These are phyloP conservation scores for Amphicarpaea edgeworthii DNA, from an alignment of 306 rosid genomes.

Conservation along the genomic window DNA sequence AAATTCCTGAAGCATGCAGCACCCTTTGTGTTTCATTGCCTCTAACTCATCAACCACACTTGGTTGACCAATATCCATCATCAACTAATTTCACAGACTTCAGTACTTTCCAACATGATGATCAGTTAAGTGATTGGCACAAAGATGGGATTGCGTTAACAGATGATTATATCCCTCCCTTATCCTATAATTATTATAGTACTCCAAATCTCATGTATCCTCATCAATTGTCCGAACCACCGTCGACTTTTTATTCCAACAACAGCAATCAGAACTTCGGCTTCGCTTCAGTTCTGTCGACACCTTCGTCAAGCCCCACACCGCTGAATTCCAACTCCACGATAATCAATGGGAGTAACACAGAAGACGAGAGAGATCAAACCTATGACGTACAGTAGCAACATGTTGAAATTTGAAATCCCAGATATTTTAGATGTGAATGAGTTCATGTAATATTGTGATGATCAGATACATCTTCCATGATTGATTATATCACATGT, in stretches of 20 bases:
- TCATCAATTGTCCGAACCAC: constrained; percentile 51
- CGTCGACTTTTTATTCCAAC: constrained; percentile 54
- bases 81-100: constrained; percentile 50
- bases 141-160: constrained; percentile 39
- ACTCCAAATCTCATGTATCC: constrained; percentile 43
- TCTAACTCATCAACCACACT: constrained; percentile 47
- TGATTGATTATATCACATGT: constrained; percentile 26
- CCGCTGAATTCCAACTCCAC: constrained; percentile 79
- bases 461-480: constrained; percentile 20
- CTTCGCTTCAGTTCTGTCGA: constrained; percentile 71
- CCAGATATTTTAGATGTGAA: constrained; percentile 60
- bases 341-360: constrained; percentile 51
- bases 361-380: constrained; percentile 81
- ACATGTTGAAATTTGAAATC: constrained; percentile 72
- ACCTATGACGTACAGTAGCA: constrained; percentile 81
- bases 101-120: constrained; percentile 42
- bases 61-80: constrained; percentile 48
- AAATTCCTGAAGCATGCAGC: constrained; percentile 20
- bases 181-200: constrained; percentile 48
- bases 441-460: constrained; percentile 59
- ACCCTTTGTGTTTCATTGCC: constrained; percentile 48
- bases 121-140: constrained; percentile 48
- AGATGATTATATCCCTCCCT: constrained; percentile 47
- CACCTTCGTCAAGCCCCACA: constrained; percentile 82
- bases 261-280: constrained; percentile 53